Evolutionary conservation across 768 basidiomycete genomes (phyloP).

Genomic region (Lactifluus echinatus): DNA sequence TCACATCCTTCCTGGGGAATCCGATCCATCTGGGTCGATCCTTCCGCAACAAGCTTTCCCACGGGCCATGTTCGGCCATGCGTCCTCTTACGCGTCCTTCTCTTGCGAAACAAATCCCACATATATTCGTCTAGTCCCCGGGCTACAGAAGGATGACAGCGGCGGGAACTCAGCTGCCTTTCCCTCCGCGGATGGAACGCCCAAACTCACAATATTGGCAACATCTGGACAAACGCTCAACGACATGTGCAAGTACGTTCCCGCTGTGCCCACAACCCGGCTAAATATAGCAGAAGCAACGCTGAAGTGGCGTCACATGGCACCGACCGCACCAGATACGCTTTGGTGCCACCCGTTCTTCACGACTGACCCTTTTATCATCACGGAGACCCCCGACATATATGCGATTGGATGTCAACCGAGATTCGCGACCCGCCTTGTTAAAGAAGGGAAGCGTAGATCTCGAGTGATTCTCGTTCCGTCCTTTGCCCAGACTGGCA

Average conservation of each 20-base stretch:
- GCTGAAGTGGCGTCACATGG: slow-evolving; percentile 89
- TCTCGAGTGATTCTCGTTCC: slow-evolving; percentile 20
- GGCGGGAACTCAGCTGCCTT: slow-evolving; percentile 6
- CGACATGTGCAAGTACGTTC: slow-evolving; percentile 92
- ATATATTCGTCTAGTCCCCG: slow-evolving; percentile 58
- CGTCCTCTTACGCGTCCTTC: slow-evolving; percentile 53
- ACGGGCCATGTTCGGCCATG: slow-evolving; percentile 75
- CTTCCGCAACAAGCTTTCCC: slow-evolving; percentile 93
- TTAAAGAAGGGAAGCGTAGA: slow-evolving; percentile 32
- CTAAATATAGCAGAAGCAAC: slow-evolving; percentile 70
- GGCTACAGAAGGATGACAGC: slow-evolving; percentile 32
- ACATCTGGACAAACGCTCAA: slow-evolving; percentile 90
- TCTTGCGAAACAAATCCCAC: slow-evolving; percentile 82
- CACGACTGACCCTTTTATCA: slow-evolving; percentile 79
- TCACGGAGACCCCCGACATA: slow-evolving; percentile 77
- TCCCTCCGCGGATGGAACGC: slow-evolving; percentile 6
- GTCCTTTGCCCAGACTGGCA: slow-evolving; percentile 18
- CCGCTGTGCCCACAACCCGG: slow-evolving; percentile 59
- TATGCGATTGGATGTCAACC: slow-evolving; percentile 93
- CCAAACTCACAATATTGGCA: slow-evolving; percentile 56
- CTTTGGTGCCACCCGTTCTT: slow-evolving; percentile 97
- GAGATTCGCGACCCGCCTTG: slow-evolving; percentile 65
- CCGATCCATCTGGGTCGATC: slow-evolving; percentile 82
- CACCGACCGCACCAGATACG: slow-evolving; percentile 98
- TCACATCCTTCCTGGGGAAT: slow-evolving; percentile 80